Evolutionary conservation across 1,284 basidiomycete genomes (phyloP), one percentile per base, ranked within the genome.

Genomic region (Inonotus obliquus): DNA sequence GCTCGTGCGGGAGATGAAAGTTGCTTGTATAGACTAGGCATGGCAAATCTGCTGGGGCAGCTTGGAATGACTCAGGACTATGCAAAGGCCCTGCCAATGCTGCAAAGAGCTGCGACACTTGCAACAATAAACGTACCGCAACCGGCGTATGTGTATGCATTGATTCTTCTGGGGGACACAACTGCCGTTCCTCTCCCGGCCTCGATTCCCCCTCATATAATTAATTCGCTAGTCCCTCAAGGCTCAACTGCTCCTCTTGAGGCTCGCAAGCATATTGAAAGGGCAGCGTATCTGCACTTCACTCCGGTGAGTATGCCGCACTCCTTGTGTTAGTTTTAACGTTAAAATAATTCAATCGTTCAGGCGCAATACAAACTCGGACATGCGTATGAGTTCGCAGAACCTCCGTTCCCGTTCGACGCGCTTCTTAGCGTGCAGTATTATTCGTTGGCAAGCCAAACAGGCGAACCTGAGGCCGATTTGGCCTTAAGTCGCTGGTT

Each of bases 401-500:
- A 60, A 25, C 51, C 92, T 1, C 90, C 90, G 0, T 94, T 91
- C 77, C 81, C 87, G 0, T 98, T 94, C 73, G 94, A 98, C 69
- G 88, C 95, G 0, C 77, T 97, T 17, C 79, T 97, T 45, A 91
- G 87, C 61, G 94, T 98, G 25, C 92, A 96, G 72, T 98, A 95
- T 74, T 98, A 98, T 74, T 87, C 84, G 17, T 77, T 89, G 7
- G 96, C 95, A 0, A 90, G 85, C 61, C 87, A 95, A 74, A 84
- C 89, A 66, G 91, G 91, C 37, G 92, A 97, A 74, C 79, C 83
- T 47, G 94, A 98, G 71, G 96, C 96, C 0, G 94, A 98, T 73
- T 96, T 98, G 94, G 94, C 93, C 6, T 79, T 97, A 53, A 87
- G 84, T 74, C 97, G 96, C 74, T 97, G 94, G 95, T 97, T 96